Conservation (phyloP, 225 moss, liverwort and hornwort species). For the Pseudisothecium myosuroides region DNA sequence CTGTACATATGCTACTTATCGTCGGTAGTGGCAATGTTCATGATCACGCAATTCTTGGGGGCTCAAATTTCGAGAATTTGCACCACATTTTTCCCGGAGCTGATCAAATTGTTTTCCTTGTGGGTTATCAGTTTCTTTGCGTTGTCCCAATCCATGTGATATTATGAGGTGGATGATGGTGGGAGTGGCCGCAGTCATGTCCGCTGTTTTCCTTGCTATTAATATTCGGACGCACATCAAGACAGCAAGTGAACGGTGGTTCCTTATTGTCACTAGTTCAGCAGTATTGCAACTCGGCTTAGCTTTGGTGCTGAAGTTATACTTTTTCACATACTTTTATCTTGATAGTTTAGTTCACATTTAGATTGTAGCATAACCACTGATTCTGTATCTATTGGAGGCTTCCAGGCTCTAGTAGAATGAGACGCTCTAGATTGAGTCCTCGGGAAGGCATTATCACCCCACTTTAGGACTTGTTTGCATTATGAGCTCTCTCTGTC, state of each 20-base stretch:
- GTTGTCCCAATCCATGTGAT: conserved; percentile 87
- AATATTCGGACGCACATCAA: conserved; percentile 91
- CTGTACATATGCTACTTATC: no score
- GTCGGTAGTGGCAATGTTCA: no score
- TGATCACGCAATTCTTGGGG: no score
- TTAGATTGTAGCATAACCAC: conserved; percentile 27
- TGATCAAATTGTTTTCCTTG: no score
- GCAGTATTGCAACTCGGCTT: conserved; percentile 75
- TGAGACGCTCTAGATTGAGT: conserved; percentile 4
- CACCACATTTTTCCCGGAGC: no score
- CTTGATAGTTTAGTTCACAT: conserved; percentile 45
- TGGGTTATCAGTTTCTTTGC: conserved; percentile 45
- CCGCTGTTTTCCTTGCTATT: conserved; percentile 72
- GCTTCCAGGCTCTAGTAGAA: neutral
- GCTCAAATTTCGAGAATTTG: no score
- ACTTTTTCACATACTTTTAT: conserved; percentile 96
- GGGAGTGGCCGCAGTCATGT: conserved; percentile 75
- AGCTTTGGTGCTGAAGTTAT: conserved; percentile 84
- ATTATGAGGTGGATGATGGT: conserved; percentile 90
- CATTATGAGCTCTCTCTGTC: neutral
- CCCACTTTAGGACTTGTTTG: neutral
- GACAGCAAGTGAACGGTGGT: conserved; percentile 98
- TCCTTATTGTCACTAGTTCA: conserved; percentile 76
- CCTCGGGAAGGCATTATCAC: neutral
- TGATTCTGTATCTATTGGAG: conserved; percentile 14